A percentile compares a stretch with the other conserved stretches of the same genome.
These are phyloP conservation scores for Entonaema liquescens DNA, from an alignment of 495 filamentous ascomycete species.

Conservation along the genomic window DNA sequence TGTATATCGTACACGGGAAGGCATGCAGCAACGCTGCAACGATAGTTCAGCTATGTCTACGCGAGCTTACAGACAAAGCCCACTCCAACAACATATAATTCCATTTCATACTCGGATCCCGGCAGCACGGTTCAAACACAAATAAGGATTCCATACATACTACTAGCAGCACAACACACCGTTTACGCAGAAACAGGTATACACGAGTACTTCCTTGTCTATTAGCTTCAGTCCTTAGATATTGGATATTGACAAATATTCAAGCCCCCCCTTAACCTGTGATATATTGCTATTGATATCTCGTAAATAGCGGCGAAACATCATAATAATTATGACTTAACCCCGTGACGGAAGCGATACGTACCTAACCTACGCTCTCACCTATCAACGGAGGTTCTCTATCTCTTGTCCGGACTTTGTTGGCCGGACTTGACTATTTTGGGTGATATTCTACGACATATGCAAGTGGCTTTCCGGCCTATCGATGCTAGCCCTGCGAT, in stretches of 20 bases:
- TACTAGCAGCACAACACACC: neutral
- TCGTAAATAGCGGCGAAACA: no score
- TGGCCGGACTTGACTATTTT: slow-evolving; percentile 17
- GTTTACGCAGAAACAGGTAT: no score
- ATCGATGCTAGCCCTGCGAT: slow-evolving; percentile 9
- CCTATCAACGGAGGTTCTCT: slow-evolving; percentile 1
- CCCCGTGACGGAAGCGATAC: slow-evolving; percentile 3
- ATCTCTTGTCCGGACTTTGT: slow-evolving; percentile 24
- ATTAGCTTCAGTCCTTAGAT: neutral
- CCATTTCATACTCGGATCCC: neutral
- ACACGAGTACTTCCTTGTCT: neutral
- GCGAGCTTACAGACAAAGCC: neutral
- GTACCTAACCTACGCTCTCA: neutral
- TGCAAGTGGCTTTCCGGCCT: slow-evolving; percentile 18
- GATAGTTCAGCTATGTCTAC: neutral
- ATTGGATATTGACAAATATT: neutral
- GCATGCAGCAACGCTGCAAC: neutral
- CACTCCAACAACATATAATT: neutral
- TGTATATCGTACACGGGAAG: neutral
- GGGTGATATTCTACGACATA: slow-evolving; percentile 16
- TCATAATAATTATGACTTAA: neutral
- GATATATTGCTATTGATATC: neutral
- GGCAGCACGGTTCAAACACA: neutral
- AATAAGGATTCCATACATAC: neutral
- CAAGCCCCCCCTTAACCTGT: neutral